phyloP scores from a whole-genome alignment of 345 rosid genomes.

The Melastoma malabathricum region DNA sequence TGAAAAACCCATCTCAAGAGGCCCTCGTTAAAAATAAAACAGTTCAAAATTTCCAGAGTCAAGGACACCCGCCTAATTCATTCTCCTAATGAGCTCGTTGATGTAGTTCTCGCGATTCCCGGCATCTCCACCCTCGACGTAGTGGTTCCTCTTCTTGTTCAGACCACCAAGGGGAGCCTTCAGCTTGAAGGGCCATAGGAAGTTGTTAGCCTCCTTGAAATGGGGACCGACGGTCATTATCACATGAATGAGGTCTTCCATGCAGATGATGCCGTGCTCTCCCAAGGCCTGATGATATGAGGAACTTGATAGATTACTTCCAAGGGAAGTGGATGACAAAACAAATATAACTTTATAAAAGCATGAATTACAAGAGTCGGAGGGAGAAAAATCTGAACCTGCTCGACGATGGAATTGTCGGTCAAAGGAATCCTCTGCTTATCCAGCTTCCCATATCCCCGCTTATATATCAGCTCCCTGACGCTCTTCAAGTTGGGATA shows the following conservation, averaged over 20 bases:
- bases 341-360: background rate
- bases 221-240: slow-evolving; percentile 84
- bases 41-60: too few relatives aligned
- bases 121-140: slow-evolving; percentile 95
- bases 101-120: slow-evolving; percentile 68
- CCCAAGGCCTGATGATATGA: slow-evolving; percentile 40
- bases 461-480: slow-evolving; percentile 70
- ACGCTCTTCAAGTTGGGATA: slow-evolving; percentile 93
- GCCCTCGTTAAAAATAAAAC: too few relatives aligned
- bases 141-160: slow-evolving; percentile 88
- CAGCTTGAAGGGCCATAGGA: slow-evolving; percentile 89
- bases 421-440: slow-evolving; percentile 68
- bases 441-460: slow-evolving; percentile 79
- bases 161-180: slow-evolving; percentile 83
- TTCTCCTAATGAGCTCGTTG: slow-evolving; percentile 68
- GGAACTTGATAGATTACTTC: too few relatives aligned
- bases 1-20: too few relatives aligned
- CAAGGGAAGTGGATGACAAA: too few relatives aligned
- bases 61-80: slow-evolving; percentile 45
- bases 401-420: slow-evolving; percentile 64
- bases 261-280: slow-evolving; percentile 53
- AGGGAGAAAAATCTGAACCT: slow-evolving; percentile 21
- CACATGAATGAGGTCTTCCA: slow-evolving; percentile 80
- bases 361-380: background rate
- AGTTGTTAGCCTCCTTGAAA: slow-evolving; percentile 84